A percentile compares a stretch with the other conserved stretches of the same genome.
These are phyloP conservation scores for Knufia fluminis DNA, from an alignment of 2,329 filamentous ascomycete genomes.

Conservation along the genomic window DNA sequence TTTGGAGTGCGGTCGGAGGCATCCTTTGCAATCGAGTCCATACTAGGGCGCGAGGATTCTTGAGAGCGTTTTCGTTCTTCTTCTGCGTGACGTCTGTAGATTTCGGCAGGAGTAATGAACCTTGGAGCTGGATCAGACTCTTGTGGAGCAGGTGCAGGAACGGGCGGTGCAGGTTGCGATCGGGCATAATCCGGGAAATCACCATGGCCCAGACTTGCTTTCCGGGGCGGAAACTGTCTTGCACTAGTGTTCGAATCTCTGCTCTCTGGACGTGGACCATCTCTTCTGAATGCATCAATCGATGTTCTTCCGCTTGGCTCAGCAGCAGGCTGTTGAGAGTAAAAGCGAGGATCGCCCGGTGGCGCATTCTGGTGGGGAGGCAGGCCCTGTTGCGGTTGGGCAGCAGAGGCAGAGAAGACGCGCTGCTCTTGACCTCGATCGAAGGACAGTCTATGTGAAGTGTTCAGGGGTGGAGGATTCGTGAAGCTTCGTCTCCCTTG, in stretches of 20 bases:
- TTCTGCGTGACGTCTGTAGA: constrained; percentile 63
- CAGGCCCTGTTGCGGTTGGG: not conserved
- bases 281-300: constrained; percentile 13
- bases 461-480: constrained; percentile 28
- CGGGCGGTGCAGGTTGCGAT: not conserved
- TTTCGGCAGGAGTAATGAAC: constrained; percentile 64
- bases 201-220: constrained; percentile 51
- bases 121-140: constrained; percentile 35
- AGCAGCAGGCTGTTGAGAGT: constrained; percentile 14
- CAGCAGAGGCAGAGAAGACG: constrained; percentile 17
- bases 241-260: constrained; percentile 16
- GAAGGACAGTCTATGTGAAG: constrained; percentile 15
- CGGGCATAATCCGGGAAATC: constrained; percentile 12
- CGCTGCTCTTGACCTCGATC: constrained; percentile 22
- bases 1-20: not conserved
- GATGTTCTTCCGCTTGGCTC: constrained; percentile 24
- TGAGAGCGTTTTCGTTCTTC: constrained; percentile 49
- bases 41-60: constrained; percentile 49
- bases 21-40: constrained; percentile 38
- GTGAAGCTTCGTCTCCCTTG: constrained; percentile 28
- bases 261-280: constrained; percentile 21
- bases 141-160: constrained; percentile 1
- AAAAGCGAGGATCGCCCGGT: constrained; percentile 17
- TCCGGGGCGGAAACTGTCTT: constrained; percentile 48
- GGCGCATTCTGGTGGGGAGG: constrained; percentile 19